Base-by-base conservation (phyloP, 2,329 filamentous ascomycete genomes). In the Aureobasidium sp. region DNA sequence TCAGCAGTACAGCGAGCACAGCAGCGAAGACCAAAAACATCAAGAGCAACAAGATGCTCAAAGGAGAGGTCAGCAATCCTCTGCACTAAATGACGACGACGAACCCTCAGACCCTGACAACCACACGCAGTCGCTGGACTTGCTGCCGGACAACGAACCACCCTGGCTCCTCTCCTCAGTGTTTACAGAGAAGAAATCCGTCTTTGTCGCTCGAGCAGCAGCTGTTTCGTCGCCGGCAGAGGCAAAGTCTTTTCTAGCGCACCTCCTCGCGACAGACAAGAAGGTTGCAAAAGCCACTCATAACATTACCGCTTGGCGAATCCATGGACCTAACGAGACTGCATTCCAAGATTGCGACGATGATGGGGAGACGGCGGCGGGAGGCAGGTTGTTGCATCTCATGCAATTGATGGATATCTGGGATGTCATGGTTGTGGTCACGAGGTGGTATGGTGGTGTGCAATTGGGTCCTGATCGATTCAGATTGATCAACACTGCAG, bases 371-470 rank as follows among this genome's bases (percentile, higher is more conserved):
- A 89, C 89, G 29, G 94, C 94, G 6, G 94, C 94, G 0, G 94
- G 94, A 0, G 87, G 88, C 0, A 82, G 94, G 45, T 75, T 99
- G 70, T 76, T 97, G 64, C 91, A 96, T 76, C 78, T 99, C 34
- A 88, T 99, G 86, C 91, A 97, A 78, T 77, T 96, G 64, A 97
- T 97, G 90, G 90, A 92, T 70, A 81, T 95, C 12, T 97, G 92
- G 91, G 85, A 95, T 74, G 87, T 88, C 17, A 87, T 97, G 78
- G 91, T 99, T 0, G 88, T 99, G 3, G 93, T 99, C 31, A 91
- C 90, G 42, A 79, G 94, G 65, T 99, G 94, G 94, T 99, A 96
- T 74, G 94, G 94, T 4, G 94, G 94, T 1, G 84, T 96, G 63
- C 88, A 91, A 68, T 76, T 99, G 49, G 94, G 94, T 0, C 92